A percentile compares a stretch with the other conserved stretches of the same genome.
Evolutionary conservation across 2,329 filamentous ascomycete species (phyloP).

Genomic region (Taxawa tesnikishii): DNA sequence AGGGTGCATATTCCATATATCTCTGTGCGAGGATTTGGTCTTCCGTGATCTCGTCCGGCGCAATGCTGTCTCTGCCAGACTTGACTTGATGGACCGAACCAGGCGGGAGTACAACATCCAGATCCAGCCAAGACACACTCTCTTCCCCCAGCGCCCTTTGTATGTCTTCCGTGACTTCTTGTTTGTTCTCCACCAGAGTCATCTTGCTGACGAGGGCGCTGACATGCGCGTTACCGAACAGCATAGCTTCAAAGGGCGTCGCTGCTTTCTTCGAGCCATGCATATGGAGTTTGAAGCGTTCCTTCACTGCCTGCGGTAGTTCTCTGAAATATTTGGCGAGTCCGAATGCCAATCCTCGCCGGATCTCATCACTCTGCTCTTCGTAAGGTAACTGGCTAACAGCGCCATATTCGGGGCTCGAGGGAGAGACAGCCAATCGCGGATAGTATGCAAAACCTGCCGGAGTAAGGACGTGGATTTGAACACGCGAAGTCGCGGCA

Average conservation of each 20-base stretch:
- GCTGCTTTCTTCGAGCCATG: slow-evolving; percentile 44
- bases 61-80: slow-evolving; percentile 45
- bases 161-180: slow-evolving; percentile 60
- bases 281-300: slow-evolving; percentile 46
- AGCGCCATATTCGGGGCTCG: slow-evolving; percentile 79
- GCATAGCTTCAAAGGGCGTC: slow-evolving; percentile 49
- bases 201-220: slow-evolving; percentile 80
- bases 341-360: slow-evolving; percentile 80
- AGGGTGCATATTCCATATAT: slow-evolving; percentile 65
- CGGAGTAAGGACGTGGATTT: slow-evolving; percentile 82
- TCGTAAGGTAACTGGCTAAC: slow-evolving; percentile 85
- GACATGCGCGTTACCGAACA: slow-evolving; percentile 88
- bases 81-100: slow-evolving; percentile 54
- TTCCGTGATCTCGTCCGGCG: slow-evolving; percentile 51
- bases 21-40: slow-evolving; percentile 41
- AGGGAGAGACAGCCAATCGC: slow-evolving; percentile 85
- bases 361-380: slow-evolving; percentile 90
- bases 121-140: slow-evolving; percentile 70
- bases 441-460: slow-evolving; percentile 84
- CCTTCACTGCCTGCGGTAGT: slow-evolving; percentile 65
- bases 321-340: slow-evolving; percentile 91
- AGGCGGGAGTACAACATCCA: slow-evolving; percentile 75
- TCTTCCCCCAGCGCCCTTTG: slow-evolving; percentile 68
- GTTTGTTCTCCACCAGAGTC: slow-evolving; percentile 65
- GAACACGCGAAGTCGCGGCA: slow-evolving; percentile 85